Evolutionary conservation across 805 yeast species (phyloP).

Genomic region (Candida silvatica): DNA sequence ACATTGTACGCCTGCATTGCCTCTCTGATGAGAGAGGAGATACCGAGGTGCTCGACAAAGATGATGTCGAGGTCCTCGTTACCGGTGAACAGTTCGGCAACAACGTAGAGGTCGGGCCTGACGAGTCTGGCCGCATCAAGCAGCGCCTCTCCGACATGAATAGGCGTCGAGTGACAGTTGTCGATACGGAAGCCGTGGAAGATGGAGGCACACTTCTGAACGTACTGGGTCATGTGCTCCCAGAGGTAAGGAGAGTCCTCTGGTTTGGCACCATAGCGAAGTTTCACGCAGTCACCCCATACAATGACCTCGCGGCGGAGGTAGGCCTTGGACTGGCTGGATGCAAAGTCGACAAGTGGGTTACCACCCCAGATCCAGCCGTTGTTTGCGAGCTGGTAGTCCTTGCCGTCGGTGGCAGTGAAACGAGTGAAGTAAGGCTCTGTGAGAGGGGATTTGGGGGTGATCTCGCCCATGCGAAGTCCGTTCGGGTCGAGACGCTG

Average conservation of each 20-base stretch:
- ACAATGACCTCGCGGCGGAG: constrained; percentile 87
- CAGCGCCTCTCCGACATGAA: constrained; percentile 86
- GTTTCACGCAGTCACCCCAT: constrained; percentile 96
- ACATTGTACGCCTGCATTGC: constrained; percentile 97
- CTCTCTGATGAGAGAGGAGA: constrained; percentile 83
- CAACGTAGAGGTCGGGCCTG: constrained; percentile 83
- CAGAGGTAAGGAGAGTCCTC: constrained; percentile 86
- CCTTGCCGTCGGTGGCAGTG: constrained; percentile 36
- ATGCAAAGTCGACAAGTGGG: constrained; percentile 90
- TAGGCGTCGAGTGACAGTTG: constrained; percentile 93
- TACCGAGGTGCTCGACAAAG: constrained; percentile 85
- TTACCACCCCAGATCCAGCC: constrained; percentile 99
- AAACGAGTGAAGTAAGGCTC: constrained; percentile 88
- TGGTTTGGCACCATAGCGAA: constrained; percentile 72
- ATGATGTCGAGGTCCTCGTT: constrained; percentile 85
- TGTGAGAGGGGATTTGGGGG: constrained; percentile 50
- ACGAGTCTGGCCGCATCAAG: constrained; percentile 81
- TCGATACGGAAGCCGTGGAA: constrained; percentile 91
- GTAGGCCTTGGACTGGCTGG: constrained; percentile 68
- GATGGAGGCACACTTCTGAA: constrained; percentile 57
- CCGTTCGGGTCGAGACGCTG: constrained; percentile 74
- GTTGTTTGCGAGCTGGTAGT: constrained; percentile 79
- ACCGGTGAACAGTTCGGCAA: constrained; percentile 91
- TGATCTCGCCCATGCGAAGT: constrained; percentile 66
- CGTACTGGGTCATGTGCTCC: constrained; percentile 78